Evolutionary conservation across 805 yeast species (phyloP).

Genomic region (Nakazawaea ernobii): DNA sequence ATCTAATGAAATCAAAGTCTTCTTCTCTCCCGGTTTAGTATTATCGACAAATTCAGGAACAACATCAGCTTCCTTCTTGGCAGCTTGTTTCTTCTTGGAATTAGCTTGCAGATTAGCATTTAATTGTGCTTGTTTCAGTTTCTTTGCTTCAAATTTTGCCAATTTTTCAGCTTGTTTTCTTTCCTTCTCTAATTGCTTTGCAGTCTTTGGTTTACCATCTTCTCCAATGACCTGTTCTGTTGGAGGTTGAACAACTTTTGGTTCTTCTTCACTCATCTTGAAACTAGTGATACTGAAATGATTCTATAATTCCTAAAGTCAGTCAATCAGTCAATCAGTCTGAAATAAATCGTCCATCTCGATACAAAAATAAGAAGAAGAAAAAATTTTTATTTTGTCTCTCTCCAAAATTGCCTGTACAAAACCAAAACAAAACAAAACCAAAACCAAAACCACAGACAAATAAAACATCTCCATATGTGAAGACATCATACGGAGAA

Average conservation of each 20-base stretch:
- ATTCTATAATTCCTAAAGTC: background rate
- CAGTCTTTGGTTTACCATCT: slow-evolving; percentile 51
- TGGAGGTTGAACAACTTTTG: background rate
- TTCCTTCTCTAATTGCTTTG: slow-evolving; percentile 81
- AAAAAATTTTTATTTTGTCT: background rate
- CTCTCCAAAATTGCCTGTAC: background rate
- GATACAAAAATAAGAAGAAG: background rate
- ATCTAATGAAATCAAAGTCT: slow-evolving; percentile 76
- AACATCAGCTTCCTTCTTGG: slow-evolving; percentile 63
- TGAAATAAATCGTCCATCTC: too few relatives aligned
- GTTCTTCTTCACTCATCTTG: slow-evolving; percentile 9
- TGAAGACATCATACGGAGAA: too few relatives aligned
- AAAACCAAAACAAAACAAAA: too few relatives aligned
- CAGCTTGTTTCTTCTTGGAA: slow-evolving; percentile 50
- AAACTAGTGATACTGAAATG: background rate
- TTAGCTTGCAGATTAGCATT: slow-evolving; percentile 39
- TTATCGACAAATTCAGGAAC: slow-evolving; percentile 81
- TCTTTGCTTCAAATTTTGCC: slow-evolving; percentile 80
- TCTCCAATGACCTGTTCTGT: too few relatives aligned
- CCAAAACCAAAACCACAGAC: too few relatives aligned
- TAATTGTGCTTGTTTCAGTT: slow-evolving; percentile 64
- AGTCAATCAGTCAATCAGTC: background rate
- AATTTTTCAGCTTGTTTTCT: slow-evolving; percentile 82
- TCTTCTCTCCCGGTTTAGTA: slow-evolving; percentile 88
- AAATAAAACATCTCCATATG: too few relatives aligned